These are phyloP conservation scores for Verticillium zaregamsianum DNA, from an alignment of 2,329 filamentous ascomycete species.

Conservation along the genomic window DNA sequence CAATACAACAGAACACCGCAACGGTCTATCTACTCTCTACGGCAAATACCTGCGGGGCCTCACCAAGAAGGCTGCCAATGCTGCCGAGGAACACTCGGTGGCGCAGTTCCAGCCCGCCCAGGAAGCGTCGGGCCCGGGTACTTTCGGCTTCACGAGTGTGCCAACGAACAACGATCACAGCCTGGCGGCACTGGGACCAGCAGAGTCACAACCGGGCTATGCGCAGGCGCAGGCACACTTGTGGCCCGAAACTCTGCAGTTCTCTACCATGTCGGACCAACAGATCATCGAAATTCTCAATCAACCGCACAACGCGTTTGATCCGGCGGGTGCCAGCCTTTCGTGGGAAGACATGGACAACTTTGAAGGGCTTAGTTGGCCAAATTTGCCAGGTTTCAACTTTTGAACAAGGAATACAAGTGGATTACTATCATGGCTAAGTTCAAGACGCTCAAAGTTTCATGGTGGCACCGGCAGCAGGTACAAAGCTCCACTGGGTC, in stretches of 20 bases:
- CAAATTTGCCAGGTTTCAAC: slow-evolving; percentile 36
- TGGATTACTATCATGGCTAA: neutral
- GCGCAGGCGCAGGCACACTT: slow-evolving; percentile 22
- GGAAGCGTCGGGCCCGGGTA: slow-evolving; percentile 7
- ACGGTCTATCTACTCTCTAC: slow-evolving; percentile 56
- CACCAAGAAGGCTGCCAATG: slow-evolving; percentile 31
- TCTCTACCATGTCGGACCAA: slow-evolving; percentile 66
- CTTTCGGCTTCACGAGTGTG: slow-evolving; percentile 4
- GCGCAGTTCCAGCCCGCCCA: slow-evolving; percentile 1
- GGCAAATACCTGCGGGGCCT: slow-evolving; percentile 41
- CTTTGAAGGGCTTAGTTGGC: slow-evolving; percentile 54
- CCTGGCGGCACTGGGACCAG: slow-evolving; percentile 6
- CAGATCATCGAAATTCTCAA: slow-evolving; percentile 65
- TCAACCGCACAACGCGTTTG: slow-evolving; percentile 56
- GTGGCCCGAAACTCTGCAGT: slow-evolving; percentile 52
- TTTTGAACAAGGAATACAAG: slow-evolving; percentile 9
- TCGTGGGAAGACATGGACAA: slow-evolving; percentile 56
- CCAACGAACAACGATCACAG: neutral
- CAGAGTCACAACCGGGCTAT: slow-evolving; percentile 19
- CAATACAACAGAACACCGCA: slow-evolving; percentile 59
- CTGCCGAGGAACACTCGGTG: slow-evolving; percentile 7
- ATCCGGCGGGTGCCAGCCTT: slow-evolving; percentile 49
- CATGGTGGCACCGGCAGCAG: neutral
- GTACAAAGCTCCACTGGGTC: slow-evolving; percentile 10
- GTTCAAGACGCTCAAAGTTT: slow-evolving; percentile 6